Evolutionary conservation across 2,329 filamentous ascomycete genomes (phyloP).

Genomic region (Podosphaera aphanis): DNA sequence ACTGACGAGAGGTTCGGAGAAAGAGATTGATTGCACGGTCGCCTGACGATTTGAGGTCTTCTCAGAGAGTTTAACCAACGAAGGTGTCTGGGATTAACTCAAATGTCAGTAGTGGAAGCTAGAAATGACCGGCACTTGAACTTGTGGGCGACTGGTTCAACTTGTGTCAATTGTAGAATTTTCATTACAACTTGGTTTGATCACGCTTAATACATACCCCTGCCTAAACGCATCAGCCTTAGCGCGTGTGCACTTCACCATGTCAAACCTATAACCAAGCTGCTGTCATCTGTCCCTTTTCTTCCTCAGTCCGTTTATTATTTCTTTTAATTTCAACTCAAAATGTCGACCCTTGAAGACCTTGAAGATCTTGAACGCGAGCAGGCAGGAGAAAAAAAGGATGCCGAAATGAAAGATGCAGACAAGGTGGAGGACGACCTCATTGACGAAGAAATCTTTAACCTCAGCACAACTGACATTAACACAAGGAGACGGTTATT

Average conservation of each 20-base stretch:
- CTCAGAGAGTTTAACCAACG: constrained; percentile 25
- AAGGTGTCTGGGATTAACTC: constrained; percentile 32
- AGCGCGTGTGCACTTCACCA: neutral
- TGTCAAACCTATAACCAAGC: too few relatives aligned
- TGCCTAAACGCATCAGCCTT: neutral
- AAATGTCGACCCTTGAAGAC: constrained; percentile 56
- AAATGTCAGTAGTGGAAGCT: constrained; percentile 16
- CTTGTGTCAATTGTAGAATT: neutral
- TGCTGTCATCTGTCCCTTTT: too few relatives aligned
- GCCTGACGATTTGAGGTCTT: constrained; percentile 17
- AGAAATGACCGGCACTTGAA: constrained; percentile 18
- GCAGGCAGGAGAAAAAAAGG: constrained; percentile 39
- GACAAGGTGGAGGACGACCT: constrained; percentile 55
- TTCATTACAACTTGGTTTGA: neutral
- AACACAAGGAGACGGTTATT: constrained; percentile 71
- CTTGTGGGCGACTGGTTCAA: constrained; percentile 6
- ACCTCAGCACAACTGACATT: constrained; percentile 84
- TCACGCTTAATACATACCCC: neutral
- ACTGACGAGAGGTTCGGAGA: neutral
- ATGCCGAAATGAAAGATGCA: constrained; percentile 74
- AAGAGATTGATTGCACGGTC: constrained; percentile 8
- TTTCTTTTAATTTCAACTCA: constrained; percentile 8
- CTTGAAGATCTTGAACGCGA: constrained; percentile 52
- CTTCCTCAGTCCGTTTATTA: neutral
- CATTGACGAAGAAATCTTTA: constrained; percentile 81